Conservation (phyloP, 371 early-diverging fungal genomes). For the Blakeslea trispora region DNA sequence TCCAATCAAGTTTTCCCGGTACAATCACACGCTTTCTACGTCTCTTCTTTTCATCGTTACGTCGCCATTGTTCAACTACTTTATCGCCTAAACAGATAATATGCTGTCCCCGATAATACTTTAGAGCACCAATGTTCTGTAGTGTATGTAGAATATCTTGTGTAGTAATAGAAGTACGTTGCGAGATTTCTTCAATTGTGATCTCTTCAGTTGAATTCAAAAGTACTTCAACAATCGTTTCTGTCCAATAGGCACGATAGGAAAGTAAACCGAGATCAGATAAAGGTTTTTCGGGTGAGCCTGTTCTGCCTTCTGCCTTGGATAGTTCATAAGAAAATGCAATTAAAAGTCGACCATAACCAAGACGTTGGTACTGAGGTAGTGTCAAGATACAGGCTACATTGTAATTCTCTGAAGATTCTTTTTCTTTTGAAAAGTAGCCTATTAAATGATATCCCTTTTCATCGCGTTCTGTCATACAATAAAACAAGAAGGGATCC, state of each 20-base stretch:
- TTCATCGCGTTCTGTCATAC: slow-evolving; percentile 85
- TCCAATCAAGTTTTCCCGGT: slow-evolving; percentile 76
- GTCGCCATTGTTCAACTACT: slow-evolving; percentile 77
- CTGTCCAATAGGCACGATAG: slow-evolving; percentile 97
- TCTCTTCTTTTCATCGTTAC: slow-evolving; percentile 65
- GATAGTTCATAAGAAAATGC: slow-evolving; percentile 97
- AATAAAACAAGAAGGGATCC: slow-evolving; percentile 99
- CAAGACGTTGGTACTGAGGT: slow-evolving; percentile 97
- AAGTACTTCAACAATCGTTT: slow-evolving; percentile 72
- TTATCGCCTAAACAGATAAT: slow-evolving; percentile 90
- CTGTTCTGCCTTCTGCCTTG: slow-evolving; percentile 92
- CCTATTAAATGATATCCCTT: slow-evolving; percentile 93
- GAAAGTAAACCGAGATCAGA: slow-evolving; percentile 97
- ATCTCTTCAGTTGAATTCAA: slow-evolving; percentile 54
- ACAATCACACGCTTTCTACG: slow-evolving; percentile 69
- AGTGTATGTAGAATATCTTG: slow-evolving; percentile 96
- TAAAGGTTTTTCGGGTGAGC: slow-evolving; percentile 99
- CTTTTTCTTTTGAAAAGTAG: slow-evolving; percentile 99
- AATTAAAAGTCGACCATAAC: slow-evolving; percentile 97
- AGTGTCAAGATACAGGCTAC: slow-evolving; percentile 99
- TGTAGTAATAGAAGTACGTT: slow-evolving; percentile 86
- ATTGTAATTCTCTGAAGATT: slow-evolving; percentile 96
- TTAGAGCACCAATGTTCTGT: slow-evolving; percentile 87
- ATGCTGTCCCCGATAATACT: slow-evolving; percentile 94
- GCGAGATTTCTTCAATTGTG: slow-evolving; percentile 85